phyloP scores from a whole-genome alignment of 2,329 filamentous ascomycete genomes.

The Delphinella strobiligena region DNA sequence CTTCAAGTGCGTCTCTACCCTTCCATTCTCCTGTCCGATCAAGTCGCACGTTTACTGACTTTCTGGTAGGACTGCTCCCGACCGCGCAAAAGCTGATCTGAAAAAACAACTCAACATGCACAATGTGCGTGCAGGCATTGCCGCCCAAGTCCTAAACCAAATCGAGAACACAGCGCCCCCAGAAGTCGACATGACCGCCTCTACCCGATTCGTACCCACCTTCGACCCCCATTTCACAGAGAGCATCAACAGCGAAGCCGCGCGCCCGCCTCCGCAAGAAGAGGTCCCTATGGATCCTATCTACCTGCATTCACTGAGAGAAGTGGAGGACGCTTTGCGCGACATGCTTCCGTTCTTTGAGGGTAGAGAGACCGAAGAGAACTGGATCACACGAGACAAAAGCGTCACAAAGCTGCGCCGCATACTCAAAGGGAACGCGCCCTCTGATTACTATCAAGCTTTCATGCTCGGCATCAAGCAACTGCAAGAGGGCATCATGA shows the following conservation, averaged over 20 bases:
- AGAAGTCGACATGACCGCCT: constrained; percentile 24
- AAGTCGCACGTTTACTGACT: too few relatives aligned
- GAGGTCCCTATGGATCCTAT: constrained; percentile 63
- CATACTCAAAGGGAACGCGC: constrained; percentile 72
- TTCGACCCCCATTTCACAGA: constrained; percentile 32
- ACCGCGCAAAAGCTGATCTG: constrained; percentile 74
- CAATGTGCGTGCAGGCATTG: constrained; percentile 78
- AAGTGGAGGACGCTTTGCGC: constrained; percentile 77
- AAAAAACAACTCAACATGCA: constrained; percentile 75
- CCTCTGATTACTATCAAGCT: constrained; percentile 58
- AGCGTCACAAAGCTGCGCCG: constrained; percentile 63
- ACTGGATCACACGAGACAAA: constrained; percentile 82
- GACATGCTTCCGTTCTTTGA: constrained; percentile 76
- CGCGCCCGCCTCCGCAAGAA: constrained; percentile 48
- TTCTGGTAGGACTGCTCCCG: constrained; percentile 55
- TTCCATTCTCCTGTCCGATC: not conserved
- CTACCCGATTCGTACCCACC: constrained; percentile 30
- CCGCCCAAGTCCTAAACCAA: constrained; percentile 64
- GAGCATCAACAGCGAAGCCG: constrained; percentile 34
- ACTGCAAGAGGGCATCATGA: constrained; percentile 78
- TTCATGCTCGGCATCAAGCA: constrained; percentile 61
- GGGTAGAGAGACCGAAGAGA: constrained; percentile 77
- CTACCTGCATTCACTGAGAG: constrained; percentile 71
- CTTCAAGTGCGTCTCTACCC: constrained; percentile 48
- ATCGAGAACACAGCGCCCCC: constrained; percentile 14